Conservation (phyloP, 2,329 filamentous ascomycete species). For the Ramularia endophylla region DNA sequence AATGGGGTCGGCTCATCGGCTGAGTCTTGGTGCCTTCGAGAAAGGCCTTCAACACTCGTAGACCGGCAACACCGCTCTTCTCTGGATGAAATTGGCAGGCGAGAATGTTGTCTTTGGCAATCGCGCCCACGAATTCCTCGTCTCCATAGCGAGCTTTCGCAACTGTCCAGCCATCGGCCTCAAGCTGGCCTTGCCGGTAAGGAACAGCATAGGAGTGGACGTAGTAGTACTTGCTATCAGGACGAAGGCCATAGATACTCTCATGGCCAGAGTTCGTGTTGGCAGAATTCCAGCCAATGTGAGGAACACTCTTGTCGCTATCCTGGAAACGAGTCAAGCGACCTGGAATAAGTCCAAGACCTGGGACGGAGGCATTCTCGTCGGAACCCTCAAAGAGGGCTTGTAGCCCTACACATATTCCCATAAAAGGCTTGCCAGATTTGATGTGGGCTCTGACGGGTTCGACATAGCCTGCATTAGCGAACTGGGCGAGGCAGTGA, state of each 20-base stretch:
- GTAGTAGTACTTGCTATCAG: constrained; percentile 95
- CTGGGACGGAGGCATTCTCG: constrained; percentile 66
- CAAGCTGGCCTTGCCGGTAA: constrained; percentile 67
- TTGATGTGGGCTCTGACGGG: constrained; percentile 78
- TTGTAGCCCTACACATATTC: constrained; percentile 92
- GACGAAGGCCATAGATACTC: constrained; percentile 70
- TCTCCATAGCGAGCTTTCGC: constrained; percentile 81
- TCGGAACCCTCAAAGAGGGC: constrained; percentile 80
- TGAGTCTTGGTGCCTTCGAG: constrained; percentile 62
- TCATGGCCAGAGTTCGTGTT: constrained; percentile 50
- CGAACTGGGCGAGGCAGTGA: constrained; percentile 83
- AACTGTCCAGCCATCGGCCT: constrained; percentile 82
- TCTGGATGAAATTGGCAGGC: constrained; percentile 97
- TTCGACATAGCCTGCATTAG: constrained; percentile 73
- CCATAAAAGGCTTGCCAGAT: constrained; percentile 95
- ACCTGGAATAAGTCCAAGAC: constrained; percentile 68
- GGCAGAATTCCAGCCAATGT: constrained; percentile 98
- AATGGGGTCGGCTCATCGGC: constrained; percentile 36
- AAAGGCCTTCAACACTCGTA: constrained; percentile 80
- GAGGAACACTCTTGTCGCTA: constrained; percentile 80
- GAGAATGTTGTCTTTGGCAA: constrained; percentile 78
- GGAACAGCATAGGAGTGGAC: constrained; percentile 89
- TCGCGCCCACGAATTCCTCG: constrained; percentile 86
- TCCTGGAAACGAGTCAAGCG: constrained; percentile 71
- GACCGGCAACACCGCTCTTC: constrained; percentile 85